Percentiles rank a stretch among this genome's conserved stretches.
Conservation (phyloP, 2,329 filamentous ascomycete genomes). For the Aspergillus ustus region DNA sequence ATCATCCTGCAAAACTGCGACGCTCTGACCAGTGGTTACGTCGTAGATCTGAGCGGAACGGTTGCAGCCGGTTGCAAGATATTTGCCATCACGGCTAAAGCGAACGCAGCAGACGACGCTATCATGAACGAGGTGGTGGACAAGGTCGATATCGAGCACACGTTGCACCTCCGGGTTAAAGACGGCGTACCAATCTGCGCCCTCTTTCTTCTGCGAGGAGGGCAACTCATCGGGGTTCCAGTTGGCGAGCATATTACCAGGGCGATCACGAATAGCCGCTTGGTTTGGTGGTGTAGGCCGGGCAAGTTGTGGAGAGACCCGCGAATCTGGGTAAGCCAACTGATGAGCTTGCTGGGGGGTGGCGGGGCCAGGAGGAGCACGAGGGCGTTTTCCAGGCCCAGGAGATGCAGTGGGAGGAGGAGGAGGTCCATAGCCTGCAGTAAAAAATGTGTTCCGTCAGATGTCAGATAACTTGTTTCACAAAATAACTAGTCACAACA, state of each 20-base stretch:
- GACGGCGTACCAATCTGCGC: conserved; percentile 91
- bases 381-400: conserved; percentile 75
- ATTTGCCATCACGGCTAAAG: conserved; percentile 95
- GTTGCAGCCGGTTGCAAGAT: conserved; percentile 96
- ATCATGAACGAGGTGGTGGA: conserved; percentile 90
- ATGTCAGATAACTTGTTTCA: conserved; percentile 42
- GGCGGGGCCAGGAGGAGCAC: conserved; percentile 69
- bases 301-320: conserved; percentile 83
- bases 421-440: conserved; percentile 75
- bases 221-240: conserved; percentile 85
- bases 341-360: conserved; percentile 92
- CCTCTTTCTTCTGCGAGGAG: conserved; percentile 84
- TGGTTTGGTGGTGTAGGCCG: conserved; percentile 74
- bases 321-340: conserved; percentile 80
- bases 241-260: conserved; percentile 77
- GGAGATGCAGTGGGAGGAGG: conserved; percentile 85
- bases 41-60: conserved; percentile 99
- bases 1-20: conserved; percentile 89
- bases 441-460: conserved; percentile 48
- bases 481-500: conserved; percentile 36
- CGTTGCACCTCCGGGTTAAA: conserved; percentile 93
- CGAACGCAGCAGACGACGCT: conserved; percentile 98
- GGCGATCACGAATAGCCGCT: conserved; percentile 54
- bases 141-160: conserved; percentile 87
- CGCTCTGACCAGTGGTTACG: conserved; percentile 81